These are phyloP conservation scores for Lactarius quietus DNA, from an alignment of 768 basidiomycete genomes.

Conservation along the genomic window DNA sequence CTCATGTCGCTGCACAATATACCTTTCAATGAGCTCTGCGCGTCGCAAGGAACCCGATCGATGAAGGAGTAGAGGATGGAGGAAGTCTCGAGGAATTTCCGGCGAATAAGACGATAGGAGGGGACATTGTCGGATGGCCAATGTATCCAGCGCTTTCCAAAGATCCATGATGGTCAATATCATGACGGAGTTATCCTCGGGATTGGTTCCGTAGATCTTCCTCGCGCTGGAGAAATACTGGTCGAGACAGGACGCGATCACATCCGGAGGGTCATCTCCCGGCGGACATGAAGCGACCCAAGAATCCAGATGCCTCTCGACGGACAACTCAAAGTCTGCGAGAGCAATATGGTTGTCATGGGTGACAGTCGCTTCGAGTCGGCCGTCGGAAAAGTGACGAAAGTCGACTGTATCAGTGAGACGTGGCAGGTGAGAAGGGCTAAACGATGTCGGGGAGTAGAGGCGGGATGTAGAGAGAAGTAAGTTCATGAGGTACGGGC, in stretches of 20 bases:
- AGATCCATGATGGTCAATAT: slow-evolving; percentile 38
- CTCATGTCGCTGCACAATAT: not conserved
- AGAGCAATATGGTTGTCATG: not conserved
- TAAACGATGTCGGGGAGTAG: not conserved
- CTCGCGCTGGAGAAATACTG: slow-evolving; percentile 1
- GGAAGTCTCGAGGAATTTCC: not conserved
- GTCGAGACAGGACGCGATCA: slow-evolving; percentile 4
- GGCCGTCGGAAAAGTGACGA: not conserved
- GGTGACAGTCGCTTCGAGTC: not conserved
- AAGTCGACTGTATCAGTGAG: not conserved
- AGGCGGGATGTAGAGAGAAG: not conserved
- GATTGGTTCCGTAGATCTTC: not conserved
- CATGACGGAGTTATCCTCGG: slow-evolving; percentile 7
- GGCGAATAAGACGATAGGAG: not conserved
- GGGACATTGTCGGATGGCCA: not conserved
- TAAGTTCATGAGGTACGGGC: not conserved
- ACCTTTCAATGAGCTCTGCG: not conserved
- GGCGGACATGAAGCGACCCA: not conserved
- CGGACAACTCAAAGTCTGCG: not conserved
- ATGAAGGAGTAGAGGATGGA: not conserved
- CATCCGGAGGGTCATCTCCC: not conserved
- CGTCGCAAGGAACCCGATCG: not conserved
- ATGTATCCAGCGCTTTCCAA: slow-evolving; percentile 37
- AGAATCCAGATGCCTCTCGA: not conserved
- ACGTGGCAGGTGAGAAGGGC: not conserved